phyloP scores from a whole-genome alignment of 352 stramenopile genomes.

The Pythium dissotocum region DNA sequence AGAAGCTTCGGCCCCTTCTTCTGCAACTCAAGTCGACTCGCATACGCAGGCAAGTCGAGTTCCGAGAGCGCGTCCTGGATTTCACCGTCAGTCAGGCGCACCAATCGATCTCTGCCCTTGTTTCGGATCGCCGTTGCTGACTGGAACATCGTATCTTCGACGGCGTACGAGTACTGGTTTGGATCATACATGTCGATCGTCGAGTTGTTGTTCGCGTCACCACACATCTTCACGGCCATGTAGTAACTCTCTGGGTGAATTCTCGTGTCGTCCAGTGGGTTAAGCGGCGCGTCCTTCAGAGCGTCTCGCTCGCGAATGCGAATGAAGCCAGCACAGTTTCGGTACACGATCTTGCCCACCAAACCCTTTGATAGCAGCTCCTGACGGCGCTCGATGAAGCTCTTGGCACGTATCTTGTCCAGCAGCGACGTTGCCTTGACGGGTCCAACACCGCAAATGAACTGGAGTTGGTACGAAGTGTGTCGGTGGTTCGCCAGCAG shows the following conservation, averaged over 20 bases:
- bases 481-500: constrained; percentile 89
- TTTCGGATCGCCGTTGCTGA: constrained; percentile 73
- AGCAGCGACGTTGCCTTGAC: constrained; percentile 80
- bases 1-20: constrained; percentile 88
- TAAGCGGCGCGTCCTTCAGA: constrained; percentile 80
- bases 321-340: constrained; percentile 86
- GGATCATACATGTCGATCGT: constrained; percentile 92
- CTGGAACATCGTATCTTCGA: constrained; percentile 92
- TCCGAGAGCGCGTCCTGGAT: constrained; percentile 88
- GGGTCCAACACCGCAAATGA: constrained; percentile 82
- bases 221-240: constrained; percentile 91
- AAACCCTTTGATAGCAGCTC: constrained; percentile 84
- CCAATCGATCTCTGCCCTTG: constrained; percentile 25
- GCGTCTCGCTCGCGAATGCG: constrained; percentile 87
- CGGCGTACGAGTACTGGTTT: constrained; percentile 89
- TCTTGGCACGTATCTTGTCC: constrained; percentile 84
- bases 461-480: constrained; percentile 85
- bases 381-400: constrained; percentile 84
- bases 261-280: constrained; percentile 85
- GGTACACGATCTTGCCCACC: constrained; percentile 86
- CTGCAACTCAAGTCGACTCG: constrained; percentile 82
- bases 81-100: constrained; percentile 54
- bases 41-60: constrained; percentile 86
- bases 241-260: constrained; percentile 92
- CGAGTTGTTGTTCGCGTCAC: constrained; percentile 90